phyloP scores from a whole-genome alignment of 768 basidiomycete species.

The Russula olivacea region DNA sequence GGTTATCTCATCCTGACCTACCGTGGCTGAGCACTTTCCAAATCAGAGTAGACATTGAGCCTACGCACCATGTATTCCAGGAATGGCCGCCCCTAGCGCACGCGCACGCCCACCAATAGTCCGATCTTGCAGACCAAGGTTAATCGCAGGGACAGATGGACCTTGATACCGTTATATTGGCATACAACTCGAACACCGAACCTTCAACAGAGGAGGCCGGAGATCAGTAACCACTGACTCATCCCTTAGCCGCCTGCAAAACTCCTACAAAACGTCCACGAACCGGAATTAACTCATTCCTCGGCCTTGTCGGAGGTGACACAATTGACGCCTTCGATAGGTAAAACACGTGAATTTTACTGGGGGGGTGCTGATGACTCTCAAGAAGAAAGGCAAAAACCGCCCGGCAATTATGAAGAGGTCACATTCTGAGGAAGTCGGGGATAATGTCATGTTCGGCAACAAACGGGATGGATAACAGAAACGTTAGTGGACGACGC shows the following conservation, averaged over 20 bases:
- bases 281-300: background rate
- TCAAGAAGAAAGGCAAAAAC: background rate
- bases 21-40: constrained; percentile 9
- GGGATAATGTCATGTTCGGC: background rate
- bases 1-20: constrained; percentile 6
- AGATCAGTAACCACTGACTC: background rate
- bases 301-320: background rate
- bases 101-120: background rate
- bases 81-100: background rate
- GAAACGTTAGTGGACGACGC: background rate
- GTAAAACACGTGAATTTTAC: constrained; percentile 1
- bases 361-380: background rate
- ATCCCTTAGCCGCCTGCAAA: background rate
- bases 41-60: constrained; percentile 7
- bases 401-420: background rate
- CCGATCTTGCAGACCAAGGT: background rate
- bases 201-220: background rate
- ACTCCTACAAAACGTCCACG: background rate
- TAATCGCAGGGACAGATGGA: background rate
- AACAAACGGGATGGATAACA: background rate
- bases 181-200: background rate
- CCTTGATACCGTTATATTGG: background rate
- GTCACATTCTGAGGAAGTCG: background rate
- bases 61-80: constrained; percentile 8
- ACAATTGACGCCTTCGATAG: background rate